Evolutionary conservation across 441 rosid species (phyloP).

Genomic region (Pelargonium cotyledonis): DNA sequence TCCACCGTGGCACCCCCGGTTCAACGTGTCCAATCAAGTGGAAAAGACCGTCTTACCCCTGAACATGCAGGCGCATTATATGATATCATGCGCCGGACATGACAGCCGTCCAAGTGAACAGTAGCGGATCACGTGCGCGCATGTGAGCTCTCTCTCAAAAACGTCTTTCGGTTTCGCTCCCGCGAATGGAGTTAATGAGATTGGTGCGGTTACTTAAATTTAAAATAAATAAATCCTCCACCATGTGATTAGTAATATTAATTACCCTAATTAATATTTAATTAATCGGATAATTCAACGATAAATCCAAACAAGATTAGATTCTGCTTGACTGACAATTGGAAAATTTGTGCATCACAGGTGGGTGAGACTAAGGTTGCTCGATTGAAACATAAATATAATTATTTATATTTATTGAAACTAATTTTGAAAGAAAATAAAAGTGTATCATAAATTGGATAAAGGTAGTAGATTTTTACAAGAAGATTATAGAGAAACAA

Average conservation of each 20-base stretch:
- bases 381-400: too few relatives aligned
- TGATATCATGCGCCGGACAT: conserved; percentile 22
- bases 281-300: neutral
- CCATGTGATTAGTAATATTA: conserved; percentile 17
- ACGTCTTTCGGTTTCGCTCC: conserved; percentile 13
- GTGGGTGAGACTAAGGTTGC: too few relatives aligned
- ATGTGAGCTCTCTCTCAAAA: conserved; percentile 31
- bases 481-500: neutral
- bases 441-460: too few relatives aligned
- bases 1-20: conserved; percentile 16
- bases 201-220: conserved; percentile 12
- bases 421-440: too few relatives aligned
- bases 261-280: neutral
- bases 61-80: conserved; percentile 13
- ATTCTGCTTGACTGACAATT: too few relatives aligned
- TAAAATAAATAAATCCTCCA: neutral
- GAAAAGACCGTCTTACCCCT: neutral
- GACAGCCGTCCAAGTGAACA: conserved; percentile 50
- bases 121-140: conserved; percentile 46
- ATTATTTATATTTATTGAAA: too few relatives aligned
- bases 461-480: too few relatives aligned
- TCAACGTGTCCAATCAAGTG: neutral
- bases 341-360: too few relatives aligned
- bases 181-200: conserved; percentile 18
- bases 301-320: too few relatives aligned